Evolutionary conservation across 2,329 filamentous ascomycete genomes (phyloP).

Genomic region (Talaromyces piceae): DNA sequence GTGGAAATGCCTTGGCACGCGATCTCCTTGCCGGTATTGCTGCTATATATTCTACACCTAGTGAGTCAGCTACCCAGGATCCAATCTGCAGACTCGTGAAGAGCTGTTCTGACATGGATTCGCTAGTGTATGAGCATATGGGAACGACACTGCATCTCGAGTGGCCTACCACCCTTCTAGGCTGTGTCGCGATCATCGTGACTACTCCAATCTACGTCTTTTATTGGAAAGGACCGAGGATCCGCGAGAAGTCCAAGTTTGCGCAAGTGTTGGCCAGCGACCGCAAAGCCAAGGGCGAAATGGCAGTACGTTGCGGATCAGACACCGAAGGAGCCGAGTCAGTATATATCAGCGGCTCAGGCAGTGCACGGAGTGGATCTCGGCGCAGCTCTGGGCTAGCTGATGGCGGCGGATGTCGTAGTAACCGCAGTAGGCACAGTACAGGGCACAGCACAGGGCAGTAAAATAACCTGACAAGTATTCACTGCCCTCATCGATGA

Average conservation of each 20-base stretch:
- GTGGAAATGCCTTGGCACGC: conserved; percentile 57
- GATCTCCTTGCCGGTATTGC: conserved; percentile 57
- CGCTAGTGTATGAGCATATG: conserved; percentile 42
- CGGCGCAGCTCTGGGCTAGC: neutral
- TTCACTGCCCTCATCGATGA: too few relatives aligned
- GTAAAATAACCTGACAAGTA: too few relatives aligned
- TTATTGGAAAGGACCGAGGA: conserved; percentile 54
- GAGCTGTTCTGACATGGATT: neutral
- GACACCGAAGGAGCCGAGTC: conserved; percentile 11
- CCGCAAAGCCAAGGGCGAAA: conserved; percentile 18
- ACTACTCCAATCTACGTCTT: conserved; percentile 58
- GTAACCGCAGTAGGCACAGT: neutral
- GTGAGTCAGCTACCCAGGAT: conserved; percentile 20
- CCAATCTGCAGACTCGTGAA: neutral
- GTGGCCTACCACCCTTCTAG: conserved; percentile 54
- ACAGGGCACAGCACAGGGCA: neutral
- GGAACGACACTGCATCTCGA: conserved; percentile 45
- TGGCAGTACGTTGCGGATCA: conserved; percentile 11
- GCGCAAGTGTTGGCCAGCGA: conserved; percentile 52
- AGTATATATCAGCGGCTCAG: conserved; percentile 6
- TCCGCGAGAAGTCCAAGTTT: conserved; percentile 55
- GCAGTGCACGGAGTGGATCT: conserved; percentile 4
- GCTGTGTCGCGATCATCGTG: conserved; percentile 52
- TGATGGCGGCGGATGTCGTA: neutral
- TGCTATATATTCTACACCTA: conserved; percentile 51